Evolutionary conservation across 331 rosid genomes (phyloP).

Genomic region (Saraca asoca): DNA sequence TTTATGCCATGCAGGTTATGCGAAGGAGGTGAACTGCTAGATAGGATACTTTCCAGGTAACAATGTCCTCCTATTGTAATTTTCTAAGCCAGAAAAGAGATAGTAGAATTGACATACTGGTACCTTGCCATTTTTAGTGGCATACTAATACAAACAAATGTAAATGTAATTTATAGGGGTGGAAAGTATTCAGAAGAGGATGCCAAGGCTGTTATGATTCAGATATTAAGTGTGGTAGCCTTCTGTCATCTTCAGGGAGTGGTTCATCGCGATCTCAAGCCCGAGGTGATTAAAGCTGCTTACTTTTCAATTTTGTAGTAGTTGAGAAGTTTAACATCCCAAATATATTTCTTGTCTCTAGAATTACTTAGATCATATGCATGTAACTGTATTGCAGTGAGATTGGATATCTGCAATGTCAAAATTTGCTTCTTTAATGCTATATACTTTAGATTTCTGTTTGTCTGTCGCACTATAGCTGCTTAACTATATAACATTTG

Average conservation of each 20-base stretch:
- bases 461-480: not conserved
- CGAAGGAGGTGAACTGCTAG: conserved; percentile 87
- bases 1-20: conserved; percentile 63
- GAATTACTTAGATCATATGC: conserved; percentile 6
- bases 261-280: conserved; percentile 90
- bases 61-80: conserved; percentile 16
- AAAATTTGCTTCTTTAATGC: not conserved
- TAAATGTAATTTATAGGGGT: conserved; percentile 56
- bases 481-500: not conserved
- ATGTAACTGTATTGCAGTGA: not conserved
- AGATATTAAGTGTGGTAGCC: conserved; percentile 74
- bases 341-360: not conserved
- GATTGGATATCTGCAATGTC: not conserved
- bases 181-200: conserved; percentile 87
- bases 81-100: conserved; percentile 29
- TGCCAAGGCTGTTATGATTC: conserved; percentile 75
- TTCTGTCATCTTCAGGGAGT: conserved; percentile 92
- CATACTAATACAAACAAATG: conserved; percentile 28
- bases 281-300: conserved; percentile 60
- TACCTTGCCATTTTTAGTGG: conserved; percentile 24
- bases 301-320: not conserved
- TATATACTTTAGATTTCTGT: not conserved
- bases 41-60: conserved; percentile 87
- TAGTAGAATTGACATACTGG: conserved; percentile 1
- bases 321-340: not conserved